Conservation (phyloP, 2,329 filamentous ascomycete genomes). For the Phoma sp. region DNA sequence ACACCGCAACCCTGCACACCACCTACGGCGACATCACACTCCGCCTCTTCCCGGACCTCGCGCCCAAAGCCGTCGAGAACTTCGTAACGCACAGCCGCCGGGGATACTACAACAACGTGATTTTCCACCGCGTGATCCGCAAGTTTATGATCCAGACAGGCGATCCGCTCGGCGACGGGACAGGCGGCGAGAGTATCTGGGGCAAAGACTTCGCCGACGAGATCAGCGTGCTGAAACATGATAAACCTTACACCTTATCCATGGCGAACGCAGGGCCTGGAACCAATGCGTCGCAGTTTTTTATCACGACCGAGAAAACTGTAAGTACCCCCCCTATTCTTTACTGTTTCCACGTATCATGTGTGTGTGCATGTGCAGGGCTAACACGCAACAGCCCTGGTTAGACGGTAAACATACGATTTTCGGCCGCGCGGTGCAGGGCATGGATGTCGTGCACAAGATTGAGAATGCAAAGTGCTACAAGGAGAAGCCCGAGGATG, state of each 20-base stretch:
- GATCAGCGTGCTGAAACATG: slow-evolving; percentile 87
- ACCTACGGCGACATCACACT: slow-evolving; percentile 93
- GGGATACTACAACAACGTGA: slow-evolving; percentile 96
- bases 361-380: not conserved
- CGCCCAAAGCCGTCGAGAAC: slow-evolving; percentile 95
- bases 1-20: slow-evolving; percentile 85
- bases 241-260: slow-evolving; percentile 93
- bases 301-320: slow-evolving; percentile 97
- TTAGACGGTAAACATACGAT: slow-evolving; percentile 95
- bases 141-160: slow-evolving; percentile 98
- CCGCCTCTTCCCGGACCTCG: slow-evolving; percentile 88
- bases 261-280: slow-evolving; percentile 98
- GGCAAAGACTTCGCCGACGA: slow-evolving; percentile 92
- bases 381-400: slow-evolving; percentile 70
- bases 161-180: slow-evolving; percentile 86
- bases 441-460: slow-evolving; percentile 91
- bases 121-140: slow-evolving; percentile 95
- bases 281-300: slow-evolving; percentile 96
- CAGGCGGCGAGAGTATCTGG: slow-evolving; percentile 91
- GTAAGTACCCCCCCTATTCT: slow-evolving; percentile 57
- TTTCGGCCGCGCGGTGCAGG: slow-evolving; percentile 88
- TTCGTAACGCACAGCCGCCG: slow-evolving; percentile 90
- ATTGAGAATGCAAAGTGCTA: slow-evolving; percentile 90
- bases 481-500: slow-evolving; percentile 93
- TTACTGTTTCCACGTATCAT: no score